Evolutionary conservation across 2,329 filamentous ascomycete genomes (phyloP), one percentile per base, ranked within the genome.

Genomic region (Epichloe festucae): DNA sequence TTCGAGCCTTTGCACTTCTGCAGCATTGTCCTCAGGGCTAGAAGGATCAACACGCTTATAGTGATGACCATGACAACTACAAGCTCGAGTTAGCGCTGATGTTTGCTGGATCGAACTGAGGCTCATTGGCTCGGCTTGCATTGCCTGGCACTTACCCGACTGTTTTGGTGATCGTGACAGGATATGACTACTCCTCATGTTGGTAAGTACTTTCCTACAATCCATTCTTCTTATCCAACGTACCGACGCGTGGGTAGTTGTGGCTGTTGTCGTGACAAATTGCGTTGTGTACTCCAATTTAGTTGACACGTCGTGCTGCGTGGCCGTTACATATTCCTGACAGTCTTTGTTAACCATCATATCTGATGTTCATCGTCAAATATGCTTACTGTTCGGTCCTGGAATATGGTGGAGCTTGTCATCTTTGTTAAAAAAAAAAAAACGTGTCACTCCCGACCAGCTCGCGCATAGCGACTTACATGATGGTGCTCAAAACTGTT

Each of bases 121-220:
- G 35, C 14, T 12, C 15, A 12, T 39, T 4, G 8, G 12, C 46
- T 23, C 19, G 11, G 14, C 14, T 27, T 40, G 15, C 35, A 14
- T 21, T 10, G 38, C 27, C 17, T 38, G 38, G 35, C 3, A 53
- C 57, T 50, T 46, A 59, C 57, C 51, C 56, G 36, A 47, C 36
- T 17, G 47, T 34, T 17, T 48, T 48, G 10, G 59, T 61, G 1
- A 59, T 46, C 8, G 59, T 60, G n/a, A 61, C 49, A 4, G 58
- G 57, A 35, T 55, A 58, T 4, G 60, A 60, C 59, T 61, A 12
- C 6, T 21, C n/a, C 8, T 8, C 17, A 27, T n/a, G 35, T 56
- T 39, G 52, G 50, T 23, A 50, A n/a, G n/a, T 44, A 31, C 12
- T 27, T 3, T 27, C 35, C 10, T 8, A 7, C 17, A 10, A 8